These are phyloP conservation scores for Thermomucor indicae-seudaticae DNA, from an alignment of 371 early-diverging fungal genomes.

Conservation along the genomic window DNA sequence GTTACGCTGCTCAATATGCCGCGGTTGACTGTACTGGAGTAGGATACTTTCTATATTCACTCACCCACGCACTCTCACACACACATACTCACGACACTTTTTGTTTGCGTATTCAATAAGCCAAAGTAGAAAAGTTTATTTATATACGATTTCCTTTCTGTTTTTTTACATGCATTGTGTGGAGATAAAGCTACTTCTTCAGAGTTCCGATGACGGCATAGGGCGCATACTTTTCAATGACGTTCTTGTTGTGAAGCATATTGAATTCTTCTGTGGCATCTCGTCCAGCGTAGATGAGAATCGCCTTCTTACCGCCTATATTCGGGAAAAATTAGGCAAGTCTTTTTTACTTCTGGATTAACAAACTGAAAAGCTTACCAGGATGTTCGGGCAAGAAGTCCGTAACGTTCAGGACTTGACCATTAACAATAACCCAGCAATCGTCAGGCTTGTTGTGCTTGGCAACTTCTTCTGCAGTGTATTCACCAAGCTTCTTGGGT, in stretches of 20 bases:
- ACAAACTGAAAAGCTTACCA: too few relatives aligned
- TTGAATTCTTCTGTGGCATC: constrained; percentile 91
- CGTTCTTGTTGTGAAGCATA: constrained; percentile 88
- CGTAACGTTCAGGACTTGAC: constrained; percentile 90
- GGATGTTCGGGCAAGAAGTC: constrained; percentile 88
- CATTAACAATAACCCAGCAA: constrained; percentile 94
- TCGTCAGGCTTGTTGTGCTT: constrained; percentile 88
- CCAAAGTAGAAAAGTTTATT: not conserved
- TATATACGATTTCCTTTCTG: not conserved
- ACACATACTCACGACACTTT: too few relatives aligned
- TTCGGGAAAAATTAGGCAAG: too few relatives aligned
- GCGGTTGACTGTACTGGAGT: constrained; percentile 33
- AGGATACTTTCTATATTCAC: not conserved
- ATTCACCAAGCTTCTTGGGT: constrained; percentile 42
- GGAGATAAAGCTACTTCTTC: constrained; percentile 32
- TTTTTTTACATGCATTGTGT: not conserved
- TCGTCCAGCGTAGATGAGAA: constrained; percentile 77
- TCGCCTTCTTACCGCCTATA: constrained; percentile 87
- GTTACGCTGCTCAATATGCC: constrained; percentile 41
- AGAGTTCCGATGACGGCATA: constrained; percentile 74
- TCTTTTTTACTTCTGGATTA: too few relatives aligned
- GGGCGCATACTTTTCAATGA: constrained; percentile 86
- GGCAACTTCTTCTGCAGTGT: constrained; percentile 70
- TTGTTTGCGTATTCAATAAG: too few relatives aligned
- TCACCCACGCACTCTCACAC: too few relatives aligned